Evolutionary conservation across 1,284 basidiomycete genomes (phyloP).

Genomic region (Caloboletus firmus): DNA sequence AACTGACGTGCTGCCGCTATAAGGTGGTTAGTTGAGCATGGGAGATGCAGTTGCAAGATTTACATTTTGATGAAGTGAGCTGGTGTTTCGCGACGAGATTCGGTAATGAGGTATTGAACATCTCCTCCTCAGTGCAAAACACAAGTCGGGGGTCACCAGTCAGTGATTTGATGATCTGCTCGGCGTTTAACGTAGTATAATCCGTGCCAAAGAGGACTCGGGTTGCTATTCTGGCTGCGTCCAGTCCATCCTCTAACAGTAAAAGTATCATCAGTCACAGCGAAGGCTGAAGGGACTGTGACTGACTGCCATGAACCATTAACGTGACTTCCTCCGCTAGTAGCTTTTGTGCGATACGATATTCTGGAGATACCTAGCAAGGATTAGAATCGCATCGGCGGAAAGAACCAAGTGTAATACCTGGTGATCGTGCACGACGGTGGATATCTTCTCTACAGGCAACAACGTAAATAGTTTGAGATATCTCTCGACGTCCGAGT

Average conservation of each 20-base stretch:
- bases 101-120: conserved; percentile 29
- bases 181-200: conserved; percentile 25
- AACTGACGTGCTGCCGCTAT: conserved; percentile 36
- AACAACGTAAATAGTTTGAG: conserved; percentile 86
- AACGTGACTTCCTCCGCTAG: conserved; percentile 88
- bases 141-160: conserved; percentile 33
- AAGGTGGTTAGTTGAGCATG: conserved; percentile 8
- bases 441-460: conserved; percentile 56
- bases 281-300: background rate
- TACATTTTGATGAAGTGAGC: conserved; percentile 34
- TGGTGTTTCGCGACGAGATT: conserved; percentile 31
- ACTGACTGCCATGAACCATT: conserved; percentile 77
- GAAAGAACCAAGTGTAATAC: conserved; percentile 33
- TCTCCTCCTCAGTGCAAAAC: conserved; percentile 32
- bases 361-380: conserved; percentile 52
- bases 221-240: conserved; percentile 35
- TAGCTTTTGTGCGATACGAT: conserved; percentile 70
- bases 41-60: background rate
- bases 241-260: conserved; percentile 30
- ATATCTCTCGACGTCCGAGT: conserved; percentile 82
- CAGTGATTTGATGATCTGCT: conserved; percentile 33
- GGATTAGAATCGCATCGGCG: conserved; percentile 3
- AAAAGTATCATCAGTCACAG: conserved; percentile 1
- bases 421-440: conserved; percentile 59
- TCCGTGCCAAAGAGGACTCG: conserved; percentile 36